Conservation (phyloP, 2,329 filamentous ascomycete species). For the Microdochium paspali region DNA sequence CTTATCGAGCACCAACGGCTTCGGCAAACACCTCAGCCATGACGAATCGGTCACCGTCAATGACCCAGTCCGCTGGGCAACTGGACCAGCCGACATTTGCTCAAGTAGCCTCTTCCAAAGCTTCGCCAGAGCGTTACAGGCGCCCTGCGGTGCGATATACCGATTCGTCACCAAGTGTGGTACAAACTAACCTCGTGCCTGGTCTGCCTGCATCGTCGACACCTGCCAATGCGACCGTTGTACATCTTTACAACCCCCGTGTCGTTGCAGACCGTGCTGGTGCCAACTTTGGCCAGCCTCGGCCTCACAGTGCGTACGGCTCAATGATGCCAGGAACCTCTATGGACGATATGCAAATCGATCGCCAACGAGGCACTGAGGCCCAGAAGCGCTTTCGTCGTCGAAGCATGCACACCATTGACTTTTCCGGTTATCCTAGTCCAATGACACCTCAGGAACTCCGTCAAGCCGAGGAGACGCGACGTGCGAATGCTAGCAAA, state of each 20-base stretch:
- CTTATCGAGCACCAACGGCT: conserved; percentile 35
- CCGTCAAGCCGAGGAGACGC: conserved; percentile 23
- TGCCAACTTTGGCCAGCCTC: neutral
- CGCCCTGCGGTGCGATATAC: conserved; percentile 49
- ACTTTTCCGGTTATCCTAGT: conserved; percentile 33
- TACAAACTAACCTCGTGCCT: conserved; percentile 15
- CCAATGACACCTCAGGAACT: conserved; percentile 26
- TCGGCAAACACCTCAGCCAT: conserved; percentile 24
- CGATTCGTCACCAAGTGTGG: conserved; percentile 29
- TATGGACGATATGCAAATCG: conserved; percentile 62
- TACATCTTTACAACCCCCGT: conserved; percentile 43
- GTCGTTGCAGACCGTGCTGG: conserved; percentile 20
- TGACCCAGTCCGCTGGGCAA: conserved; percentile 23
- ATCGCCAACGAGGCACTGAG: conserved; percentile 48
- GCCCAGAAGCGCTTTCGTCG: conserved; percentile 69
- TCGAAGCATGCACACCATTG: conserved; percentile 67
- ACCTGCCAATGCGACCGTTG: conserved; percentile 43
- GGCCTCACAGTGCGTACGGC: neutral
- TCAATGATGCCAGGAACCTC: conserved; percentile 31
- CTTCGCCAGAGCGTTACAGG: conserved; percentile 76
- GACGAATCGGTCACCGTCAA: conserved; percentile 31
- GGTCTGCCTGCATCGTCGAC: conserved; percentile 36
- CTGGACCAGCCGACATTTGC: conserved; percentile 40
- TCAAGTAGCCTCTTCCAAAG: conserved; percentile 52
- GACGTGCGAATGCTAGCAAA: conserved; percentile 8